Evolutionary conservation across 371 early-diverging fungal species (phyloP).

Genomic region (Gilbertella persicaria): DNA sequence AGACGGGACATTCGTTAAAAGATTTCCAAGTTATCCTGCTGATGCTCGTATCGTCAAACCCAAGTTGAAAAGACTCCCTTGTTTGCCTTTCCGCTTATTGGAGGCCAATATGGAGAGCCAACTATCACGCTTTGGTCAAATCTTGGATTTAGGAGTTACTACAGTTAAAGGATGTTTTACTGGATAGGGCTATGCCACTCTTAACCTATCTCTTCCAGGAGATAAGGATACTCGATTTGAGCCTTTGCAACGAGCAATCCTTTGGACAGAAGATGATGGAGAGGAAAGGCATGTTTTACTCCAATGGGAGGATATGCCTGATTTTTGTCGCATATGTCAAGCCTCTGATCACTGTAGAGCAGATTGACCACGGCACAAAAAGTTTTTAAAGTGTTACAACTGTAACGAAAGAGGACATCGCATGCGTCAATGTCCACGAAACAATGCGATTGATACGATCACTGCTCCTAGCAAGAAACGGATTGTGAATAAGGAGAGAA

Average conservation of each 20-base stretch:
- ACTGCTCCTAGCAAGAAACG: no score
- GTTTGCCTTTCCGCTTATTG: not conserved
- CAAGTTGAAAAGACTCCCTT: not conserved
- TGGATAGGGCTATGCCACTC: no score
- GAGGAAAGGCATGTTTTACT: not conserved
- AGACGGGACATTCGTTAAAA: not conserved
- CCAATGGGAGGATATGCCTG: conserved; percentile 1
- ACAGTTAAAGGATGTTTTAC: no score
- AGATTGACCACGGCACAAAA: conserved; percentile 1
- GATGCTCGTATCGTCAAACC: not conserved
- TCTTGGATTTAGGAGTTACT: no score
- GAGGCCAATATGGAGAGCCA: not conserved
- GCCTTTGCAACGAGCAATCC: not conserved
- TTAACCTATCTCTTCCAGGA: no score
- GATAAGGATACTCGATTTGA: no score
- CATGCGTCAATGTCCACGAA: no score
- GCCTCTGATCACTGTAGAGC: no score
- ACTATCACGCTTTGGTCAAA: no score
- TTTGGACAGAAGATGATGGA: not conserved
- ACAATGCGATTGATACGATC: no score
- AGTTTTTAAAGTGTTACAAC: not conserved
- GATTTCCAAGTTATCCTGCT: not conserved
- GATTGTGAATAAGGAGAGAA: no score
- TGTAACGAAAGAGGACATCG: not conserved
- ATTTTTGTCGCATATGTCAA: conserved; percentile 1